A percentile compares a stretch with the other conserved stretches of the same genome.
Evolutionary conservation across 2,329 filamentous ascomycete species (phyloP).

Genomic region (Diaporthe sp.): DNA sequence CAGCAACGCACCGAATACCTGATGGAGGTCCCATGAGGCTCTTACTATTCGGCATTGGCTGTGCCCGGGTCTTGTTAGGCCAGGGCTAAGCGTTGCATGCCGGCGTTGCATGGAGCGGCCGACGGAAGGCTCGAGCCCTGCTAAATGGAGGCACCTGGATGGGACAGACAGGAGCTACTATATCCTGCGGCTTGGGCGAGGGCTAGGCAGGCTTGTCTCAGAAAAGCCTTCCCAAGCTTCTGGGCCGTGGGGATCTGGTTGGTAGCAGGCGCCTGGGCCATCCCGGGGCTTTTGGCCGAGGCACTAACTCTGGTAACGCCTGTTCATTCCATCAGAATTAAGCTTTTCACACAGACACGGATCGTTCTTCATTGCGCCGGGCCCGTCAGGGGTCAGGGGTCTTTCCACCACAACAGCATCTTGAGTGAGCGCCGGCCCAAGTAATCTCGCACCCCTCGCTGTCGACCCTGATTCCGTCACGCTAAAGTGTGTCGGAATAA

Average conservation of each 20-base stretch:
- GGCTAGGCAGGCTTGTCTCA: background rate
- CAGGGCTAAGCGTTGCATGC: background rate
- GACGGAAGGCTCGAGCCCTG: background rate
- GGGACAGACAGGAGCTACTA: too few species aligned
- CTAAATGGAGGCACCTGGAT: too few species aligned
- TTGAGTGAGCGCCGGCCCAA: background rate
- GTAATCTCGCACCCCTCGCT: background rate
- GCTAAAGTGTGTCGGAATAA: background rate
- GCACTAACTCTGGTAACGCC: background rate
- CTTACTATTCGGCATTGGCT: background rate
- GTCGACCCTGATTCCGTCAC: too few species aligned
- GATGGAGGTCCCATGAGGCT: background rate
- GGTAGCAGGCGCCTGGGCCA: background rate
- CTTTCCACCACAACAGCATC: background rate
- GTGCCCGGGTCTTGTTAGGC: background rate
- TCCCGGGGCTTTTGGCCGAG: too few species aligned
- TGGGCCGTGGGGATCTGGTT: background rate
- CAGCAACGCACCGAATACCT: background rate
- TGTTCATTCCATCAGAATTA: background rate
- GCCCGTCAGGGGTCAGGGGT: slow-evolving; percentile 1
- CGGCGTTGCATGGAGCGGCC: background rate
- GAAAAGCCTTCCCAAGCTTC: slow-evolving; percentile 22
- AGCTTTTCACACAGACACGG: slow-evolving; percentile 3
- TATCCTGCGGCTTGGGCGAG: background rate
- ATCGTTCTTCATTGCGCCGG: background rate